phyloP scores from a whole-genome alignment of 345 rosid species.

The Populus tremula region DNA sequence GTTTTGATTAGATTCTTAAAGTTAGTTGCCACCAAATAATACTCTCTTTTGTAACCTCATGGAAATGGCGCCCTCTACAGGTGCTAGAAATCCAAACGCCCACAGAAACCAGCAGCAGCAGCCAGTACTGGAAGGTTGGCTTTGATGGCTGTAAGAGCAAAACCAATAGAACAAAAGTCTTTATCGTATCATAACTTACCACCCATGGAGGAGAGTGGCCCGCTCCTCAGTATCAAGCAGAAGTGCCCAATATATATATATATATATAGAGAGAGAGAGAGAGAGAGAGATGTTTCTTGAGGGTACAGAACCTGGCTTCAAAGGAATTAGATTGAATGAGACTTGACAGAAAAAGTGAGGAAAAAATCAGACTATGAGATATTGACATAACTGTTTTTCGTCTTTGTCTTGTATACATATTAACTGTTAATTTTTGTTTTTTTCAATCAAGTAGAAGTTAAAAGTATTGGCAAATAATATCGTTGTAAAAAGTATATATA shows the following conservation, averaged over 20 bases:
- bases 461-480: too few relatives aligned
- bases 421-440: too few relatives aligned
- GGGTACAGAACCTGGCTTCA: too few relatives aligned
- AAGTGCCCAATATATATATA: too few relatives aligned
- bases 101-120: conserved; percentile 11
- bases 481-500: too few relatives aligned
- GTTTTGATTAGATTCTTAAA: conserved; percentile 13
- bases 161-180: neutral
- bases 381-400: too few relatives aligned
- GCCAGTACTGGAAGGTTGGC: neutral
- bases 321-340: too few relatives aligned
- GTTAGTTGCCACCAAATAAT: neutral
- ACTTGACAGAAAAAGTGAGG: too few relatives aligned
- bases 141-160: neutral
- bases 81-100: conserved; percentile 7
- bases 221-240: neutral
- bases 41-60: neutral
- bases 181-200: conserved; percentile 15
- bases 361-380: too few relatives aligned
- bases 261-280: too few relatives aligned
- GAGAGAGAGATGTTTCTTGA: neutral
- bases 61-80: neutral
- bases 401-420: too few relatives aligned
- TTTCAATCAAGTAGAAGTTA: too few relatives aligned
- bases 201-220: neutral